A percentile compares a stretch with the other conserved stretches of the same genome.
Evolutionary conservation across 495 filamentous ascomycete species (phyloP).

Genomic region (Astrothelium macrocarpum): DNA sequence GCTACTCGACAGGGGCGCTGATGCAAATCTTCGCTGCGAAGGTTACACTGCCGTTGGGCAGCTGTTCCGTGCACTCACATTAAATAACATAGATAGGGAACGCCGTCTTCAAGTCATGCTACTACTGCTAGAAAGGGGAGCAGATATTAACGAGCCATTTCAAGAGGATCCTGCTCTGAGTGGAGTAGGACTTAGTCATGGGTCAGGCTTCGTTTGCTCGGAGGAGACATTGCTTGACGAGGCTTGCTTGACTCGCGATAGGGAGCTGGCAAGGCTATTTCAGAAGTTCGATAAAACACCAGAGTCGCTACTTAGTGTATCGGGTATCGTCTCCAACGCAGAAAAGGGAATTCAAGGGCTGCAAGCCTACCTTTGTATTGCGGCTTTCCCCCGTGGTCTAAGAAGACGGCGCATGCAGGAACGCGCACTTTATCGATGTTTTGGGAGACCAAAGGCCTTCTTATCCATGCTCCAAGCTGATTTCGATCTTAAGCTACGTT

Average conservation of each 20-base stretch:
- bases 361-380: neutral
- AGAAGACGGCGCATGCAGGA: neutral
- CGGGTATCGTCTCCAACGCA: constrained; percentile 1
- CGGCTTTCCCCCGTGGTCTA: neutral
- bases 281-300: neutral
- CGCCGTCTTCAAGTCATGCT: neutral
- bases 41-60: neutral
- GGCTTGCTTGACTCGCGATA: neutral
- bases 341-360: neutral
- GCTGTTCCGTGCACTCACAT: neutral
- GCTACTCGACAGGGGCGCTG: neutral
- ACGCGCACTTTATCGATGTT: neutral
- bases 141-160: neutral
- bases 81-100: neutral
- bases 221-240: neutral
- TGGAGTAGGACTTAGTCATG: neutral
- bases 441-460: neutral
- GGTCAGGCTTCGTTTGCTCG: neutral
- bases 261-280: neutral
- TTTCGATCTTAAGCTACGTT: neutral
- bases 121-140: neutral
- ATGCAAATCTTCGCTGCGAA: neutral
- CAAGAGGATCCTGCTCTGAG: neutral
- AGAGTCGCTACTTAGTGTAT: neutral
- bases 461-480: neutral